Percentiles rank a stretch among this genome's conserved stretches.
Conservation (phyloP, 495 filamentous ascomycete species). For the Aspergillus funiculosus region DNA sequence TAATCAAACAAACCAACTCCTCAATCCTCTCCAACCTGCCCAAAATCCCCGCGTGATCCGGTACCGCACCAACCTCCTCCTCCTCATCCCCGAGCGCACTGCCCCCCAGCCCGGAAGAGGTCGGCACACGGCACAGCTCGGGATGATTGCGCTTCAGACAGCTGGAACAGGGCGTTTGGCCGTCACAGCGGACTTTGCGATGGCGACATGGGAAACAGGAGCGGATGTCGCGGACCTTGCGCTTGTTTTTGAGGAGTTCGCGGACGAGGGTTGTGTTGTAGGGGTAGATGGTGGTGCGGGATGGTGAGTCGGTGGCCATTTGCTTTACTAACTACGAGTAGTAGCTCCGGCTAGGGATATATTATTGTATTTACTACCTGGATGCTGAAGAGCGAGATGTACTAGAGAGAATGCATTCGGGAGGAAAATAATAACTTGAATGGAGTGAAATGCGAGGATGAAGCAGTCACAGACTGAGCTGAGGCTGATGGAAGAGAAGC, state of each 20-base stretch:
- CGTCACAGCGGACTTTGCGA: constrained; percentile 52
- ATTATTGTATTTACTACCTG: too few relatives aligned
- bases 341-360: too few relatives aligned
- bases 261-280: constrained; percentile 16
- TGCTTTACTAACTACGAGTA: too few relatives aligned
- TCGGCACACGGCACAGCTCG: constrained; percentile 44
- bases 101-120: constrained; percentile 3
- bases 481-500: too few relatives aligned
- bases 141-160: constrained; percentile 58
- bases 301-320: too few relatives aligned
- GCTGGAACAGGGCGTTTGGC: constrained; percentile 57
- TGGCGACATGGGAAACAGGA: constrained; percentile 32
- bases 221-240: constrained; percentile 21
- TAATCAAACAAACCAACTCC: constrained; percentile 19
- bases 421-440: too few relatives aligned
- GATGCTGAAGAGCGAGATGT: too few relatives aligned
- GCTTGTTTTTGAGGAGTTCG: constrained; percentile 21
- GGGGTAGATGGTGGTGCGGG: too few relatives aligned
- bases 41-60: constrained; percentile 13
- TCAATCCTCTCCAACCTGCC: constrained; percentile 20
- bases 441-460: too few relatives aligned
- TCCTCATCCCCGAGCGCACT: constrained; percentile 1
- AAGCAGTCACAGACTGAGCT: too few relatives aligned
- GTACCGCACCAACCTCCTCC: neutral
- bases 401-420: too few relatives aligned